Conservation (phyloP, 2,329 filamentous ascomycete species). For the Fusarium metavorans region DNA sequence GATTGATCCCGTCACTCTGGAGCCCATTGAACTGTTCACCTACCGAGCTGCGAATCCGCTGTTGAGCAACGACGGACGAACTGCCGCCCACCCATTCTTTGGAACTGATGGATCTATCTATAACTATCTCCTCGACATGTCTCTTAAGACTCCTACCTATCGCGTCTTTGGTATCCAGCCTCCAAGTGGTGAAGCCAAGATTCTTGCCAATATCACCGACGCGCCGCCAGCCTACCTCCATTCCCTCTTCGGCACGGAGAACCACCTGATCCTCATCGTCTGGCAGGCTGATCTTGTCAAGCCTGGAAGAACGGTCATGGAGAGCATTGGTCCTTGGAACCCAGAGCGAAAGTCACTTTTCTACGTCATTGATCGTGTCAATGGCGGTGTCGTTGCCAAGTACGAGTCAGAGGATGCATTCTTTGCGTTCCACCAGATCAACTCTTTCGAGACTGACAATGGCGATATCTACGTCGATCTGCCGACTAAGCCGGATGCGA, state of each 20-base stretch:
- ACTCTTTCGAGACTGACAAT: constrained; percentile 11
- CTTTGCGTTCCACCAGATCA: constrained; percentile 16
- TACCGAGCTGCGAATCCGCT: constrained; percentile 14
- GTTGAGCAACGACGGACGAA: constrained; percentile 1
- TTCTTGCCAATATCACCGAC: constrained; percentile 23
- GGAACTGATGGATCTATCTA: constrained; percentile 2
- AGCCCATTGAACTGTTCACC: constrained; percentile 23
- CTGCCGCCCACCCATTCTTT: constrained; percentile 13
- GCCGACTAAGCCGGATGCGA: constrained; percentile 4
- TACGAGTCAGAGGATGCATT: constrained; percentile 13
- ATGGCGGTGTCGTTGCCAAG: constrained; percentile 12
- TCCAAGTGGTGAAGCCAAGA: neutral
- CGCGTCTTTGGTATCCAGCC: constrained; percentile 14
- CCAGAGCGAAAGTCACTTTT: constrained; percentile 12
- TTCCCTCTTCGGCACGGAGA: constrained; percentile 8
- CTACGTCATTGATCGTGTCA: constrained; percentile 14
- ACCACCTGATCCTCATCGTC: constrained; percentile 18
- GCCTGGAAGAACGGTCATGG: constrained; percentile 5
- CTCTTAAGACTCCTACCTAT: constrained; percentile 2
- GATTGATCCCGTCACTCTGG: constrained; percentile 10
- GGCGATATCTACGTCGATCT: constrained; percentile 22
- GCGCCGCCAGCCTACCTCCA: constrained; percentile 17
- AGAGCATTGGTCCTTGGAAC: constrained; percentile 4
- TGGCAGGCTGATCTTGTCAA: constrained; percentile 17
- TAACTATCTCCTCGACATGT: constrained; percentile 21